Conservation (phyloP, 2,329 filamentous ascomycete species). For the Macrophomina phaseolina region DNA sequence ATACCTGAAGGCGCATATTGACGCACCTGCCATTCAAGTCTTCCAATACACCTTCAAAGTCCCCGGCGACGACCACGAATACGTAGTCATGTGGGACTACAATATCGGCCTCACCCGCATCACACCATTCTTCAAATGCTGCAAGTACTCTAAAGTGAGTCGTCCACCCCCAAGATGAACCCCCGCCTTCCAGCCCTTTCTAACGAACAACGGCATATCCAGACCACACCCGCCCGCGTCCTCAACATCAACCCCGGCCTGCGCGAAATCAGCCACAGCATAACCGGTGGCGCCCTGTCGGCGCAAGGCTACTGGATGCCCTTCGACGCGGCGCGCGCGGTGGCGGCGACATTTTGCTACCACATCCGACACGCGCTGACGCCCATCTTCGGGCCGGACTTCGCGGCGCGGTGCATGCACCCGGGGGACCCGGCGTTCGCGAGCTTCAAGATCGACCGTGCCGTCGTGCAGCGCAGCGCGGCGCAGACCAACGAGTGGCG, state of each 20-base stretch:
- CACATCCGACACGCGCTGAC: constrained; percentile 83
- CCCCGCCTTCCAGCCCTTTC: constrained; percentile 25
- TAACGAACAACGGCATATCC: not conserved
- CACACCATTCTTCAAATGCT: constrained; percentile 92
- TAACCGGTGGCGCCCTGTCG: constrained; percentile 87
- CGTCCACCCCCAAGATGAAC: not conserved
- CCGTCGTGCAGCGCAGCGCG: constrained; percentile 45
- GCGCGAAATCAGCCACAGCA: constrained; percentile 88
- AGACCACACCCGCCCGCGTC: constrained; percentile 91
- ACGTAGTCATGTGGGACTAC: constrained; percentile 95
- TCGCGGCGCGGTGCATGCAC: constrained; percentile 73
- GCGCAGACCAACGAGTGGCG: constrained; percentile 47
- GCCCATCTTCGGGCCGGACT: constrained; percentile 85
- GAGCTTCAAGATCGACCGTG: constrained; percentile 49
- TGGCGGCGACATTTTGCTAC: constrained; percentile 90
- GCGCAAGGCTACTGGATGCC: constrained; percentile 99
- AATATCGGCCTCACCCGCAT: constrained; percentile 92
- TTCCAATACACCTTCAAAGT: constrained; percentile 83
- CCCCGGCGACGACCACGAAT: constrained; percentile 69
- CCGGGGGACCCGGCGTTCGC: constrained; percentile 68
- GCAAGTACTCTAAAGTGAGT: constrained; percentile 82
- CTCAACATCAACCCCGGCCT: constrained; percentile 72
- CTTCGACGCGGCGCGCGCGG: constrained; percentile 79
- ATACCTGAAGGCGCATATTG: constrained; percentile 1
- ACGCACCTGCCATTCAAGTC: constrained; percentile 62